A percentile compares a stretch with the other conserved stretches of the same genome.
Conservation (phyloP, 1,284 basidiomycete species). For the Ceratobasidium sp. region DNA sequence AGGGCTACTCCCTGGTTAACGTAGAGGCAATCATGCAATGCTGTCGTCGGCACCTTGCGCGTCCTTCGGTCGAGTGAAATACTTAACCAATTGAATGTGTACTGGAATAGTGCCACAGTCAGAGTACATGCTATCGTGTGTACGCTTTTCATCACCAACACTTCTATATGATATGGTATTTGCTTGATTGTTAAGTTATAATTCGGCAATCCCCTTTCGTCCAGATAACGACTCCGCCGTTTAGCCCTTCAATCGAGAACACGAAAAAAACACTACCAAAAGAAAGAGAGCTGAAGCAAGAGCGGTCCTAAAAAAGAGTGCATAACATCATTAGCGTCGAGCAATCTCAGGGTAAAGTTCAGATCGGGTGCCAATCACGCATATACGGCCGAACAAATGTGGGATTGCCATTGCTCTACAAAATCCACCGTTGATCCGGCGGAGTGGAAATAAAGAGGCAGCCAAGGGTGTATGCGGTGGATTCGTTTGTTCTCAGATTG, state of each 20-base stretch:
- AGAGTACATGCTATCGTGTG: neutral
- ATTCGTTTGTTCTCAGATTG: neutral
- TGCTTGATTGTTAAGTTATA: neutral
- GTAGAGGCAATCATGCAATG: neutral
- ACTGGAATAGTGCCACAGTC: neutral
- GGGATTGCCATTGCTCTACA: neutral
- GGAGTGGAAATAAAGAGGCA: too few relatives aligned
- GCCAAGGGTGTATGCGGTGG: neutral
- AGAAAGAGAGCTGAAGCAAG: neutral
- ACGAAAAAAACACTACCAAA: neutral
- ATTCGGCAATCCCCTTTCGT: neutral
- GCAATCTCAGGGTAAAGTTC: constrained; percentile 4
- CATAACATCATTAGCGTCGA: neutral
- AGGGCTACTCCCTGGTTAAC: too few relatives aligned
- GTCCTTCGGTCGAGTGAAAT: neutral
- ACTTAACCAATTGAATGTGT: neutral
- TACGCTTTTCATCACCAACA: neutral
- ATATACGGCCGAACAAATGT: neutral
- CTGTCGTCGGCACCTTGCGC: neutral
- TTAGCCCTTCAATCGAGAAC: neutral
- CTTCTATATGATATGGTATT: neutral
- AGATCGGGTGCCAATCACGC: neutral
- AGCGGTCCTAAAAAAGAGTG: neutral
- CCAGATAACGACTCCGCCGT: neutral
- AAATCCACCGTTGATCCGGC: neutral